A percentile compares a stretch with the other conserved stretches of the same genome.
Conservation (phyloP, 352 stramenopile genomes). For the Sclerospora graminicola region DNA sequence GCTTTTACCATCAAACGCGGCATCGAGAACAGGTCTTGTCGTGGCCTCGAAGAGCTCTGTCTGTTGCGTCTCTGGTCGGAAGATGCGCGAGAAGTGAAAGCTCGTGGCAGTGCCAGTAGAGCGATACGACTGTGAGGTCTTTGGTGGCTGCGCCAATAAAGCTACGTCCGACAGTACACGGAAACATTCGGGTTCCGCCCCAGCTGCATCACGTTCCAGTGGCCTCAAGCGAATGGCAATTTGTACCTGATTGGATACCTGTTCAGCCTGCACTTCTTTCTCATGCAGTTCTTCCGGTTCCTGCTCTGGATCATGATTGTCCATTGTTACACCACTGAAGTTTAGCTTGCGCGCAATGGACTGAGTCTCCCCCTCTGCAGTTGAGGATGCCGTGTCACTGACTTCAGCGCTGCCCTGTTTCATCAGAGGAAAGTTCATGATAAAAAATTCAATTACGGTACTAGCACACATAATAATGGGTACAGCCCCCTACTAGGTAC, state of each 20-base stretch:
- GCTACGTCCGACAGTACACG: conserved; percentile 51
- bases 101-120: conserved; percentile 67
- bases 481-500: no score
- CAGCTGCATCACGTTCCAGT: conserved; percentile 8
- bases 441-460: no score
- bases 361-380: background rate
- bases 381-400: conserved; percentile 10
- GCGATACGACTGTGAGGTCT: conserved; percentile 62
- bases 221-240: conserved; percentile 66
- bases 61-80: conserved; percentile 68
- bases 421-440: conserved; percentile 3
- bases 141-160: conserved; percentile 55
- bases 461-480: no score
- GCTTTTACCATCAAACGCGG: conserved; percentile 77
- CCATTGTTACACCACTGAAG: conserved; percentile 37
- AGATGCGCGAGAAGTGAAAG: conserved; percentile 84
- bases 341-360: conserved; percentile 47
- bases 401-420: background rate
- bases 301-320: conserved; percentile 15
- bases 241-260: conserved; percentile 21
- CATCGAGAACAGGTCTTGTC: conserved; percentile 85
- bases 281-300: conserved; percentile 2
- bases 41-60: conserved; percentile 87
- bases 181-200: conserved; percentile 36
- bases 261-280: conserved; percentile 5